phyloP scores from a whole-genome alignment of 148 eudicot genomes.

The Rhododendron ferrugineum region DNA sequence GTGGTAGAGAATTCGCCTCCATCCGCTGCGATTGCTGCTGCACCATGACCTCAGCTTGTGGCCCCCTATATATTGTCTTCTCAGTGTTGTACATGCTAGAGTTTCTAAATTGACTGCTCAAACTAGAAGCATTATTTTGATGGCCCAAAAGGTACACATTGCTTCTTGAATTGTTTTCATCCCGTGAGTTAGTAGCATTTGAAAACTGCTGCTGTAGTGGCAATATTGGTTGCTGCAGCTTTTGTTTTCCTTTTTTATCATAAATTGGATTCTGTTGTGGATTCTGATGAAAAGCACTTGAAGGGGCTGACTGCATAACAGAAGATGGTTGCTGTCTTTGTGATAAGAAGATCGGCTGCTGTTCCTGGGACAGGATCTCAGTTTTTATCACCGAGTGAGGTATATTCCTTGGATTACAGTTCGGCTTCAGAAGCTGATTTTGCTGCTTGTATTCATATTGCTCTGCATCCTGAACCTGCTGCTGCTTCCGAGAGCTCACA shows the following conservation, averaged over 20 bases:
- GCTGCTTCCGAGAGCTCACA: conserved; percentile 50
- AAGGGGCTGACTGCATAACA: conserved; percentile 46
- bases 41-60: conserved; percentile 41
- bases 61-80: conserved; percentile 41
- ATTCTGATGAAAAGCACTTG: conserved; percentile 50
- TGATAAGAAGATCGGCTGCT: not conserved
- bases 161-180: conserved; percentile 40
- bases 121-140: conserved; percentile 37
- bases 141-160: conserved; percentile 49
- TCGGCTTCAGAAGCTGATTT: conserved; percentile 48
- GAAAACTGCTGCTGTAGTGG: conserved; percentile 37
- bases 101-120: conserved; percentile 42
- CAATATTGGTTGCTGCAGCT: conserved; percentile 18
- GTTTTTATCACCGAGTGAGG: conserved; percentile 43
- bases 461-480: conserved; percentile 47
- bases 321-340: conserved; percentile 36
- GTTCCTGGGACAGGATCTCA: conserved; percentile 19
- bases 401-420: conserved; percentile 40
- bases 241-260: conserved; percentile 47
- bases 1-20: conserved; percentile 33
- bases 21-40: conserved; percentile 48
- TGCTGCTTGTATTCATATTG: not conserved
- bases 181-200: conserved; percentile 37
- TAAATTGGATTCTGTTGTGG: conserved; percentile 41
- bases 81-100: conserved; percentile 46